phyloP scores from a whole-genome alignment of 2,329 filamentous ascomycete genomes.

The Thyridium curvatum region DNA sequence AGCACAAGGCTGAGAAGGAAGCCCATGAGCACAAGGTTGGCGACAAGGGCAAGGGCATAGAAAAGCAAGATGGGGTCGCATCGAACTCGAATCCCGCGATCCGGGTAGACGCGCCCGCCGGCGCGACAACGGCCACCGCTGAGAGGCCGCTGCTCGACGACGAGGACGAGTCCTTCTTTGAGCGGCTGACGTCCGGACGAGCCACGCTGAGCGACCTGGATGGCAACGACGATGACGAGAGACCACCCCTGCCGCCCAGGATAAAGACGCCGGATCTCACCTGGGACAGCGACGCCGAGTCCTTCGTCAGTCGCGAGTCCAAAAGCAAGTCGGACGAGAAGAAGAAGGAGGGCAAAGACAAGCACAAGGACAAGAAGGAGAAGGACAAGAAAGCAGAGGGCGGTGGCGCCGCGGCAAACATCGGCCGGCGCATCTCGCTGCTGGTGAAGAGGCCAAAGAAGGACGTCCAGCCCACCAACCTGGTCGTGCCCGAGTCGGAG shows the following conservation, averaged over 20 bases:
- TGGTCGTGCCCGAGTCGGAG: slow-evolving; percentile 29
- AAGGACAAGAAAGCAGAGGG: slow-evolving; percentile 9
- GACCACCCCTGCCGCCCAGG: slow-evolving; percentile 50
- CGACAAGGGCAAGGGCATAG: slow-evolving; percentile 15
- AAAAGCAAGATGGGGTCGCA: slow-evolving; percentile 12
- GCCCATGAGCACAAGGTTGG: slow-evolving; percentile 16
- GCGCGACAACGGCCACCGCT: slow-evolving; percentile 6
- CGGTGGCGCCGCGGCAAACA: slow-evolving; percentile 16
- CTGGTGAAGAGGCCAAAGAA: slow-evolving; percentile 32
- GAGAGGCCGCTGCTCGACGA: slow-evolving; percentile 42
- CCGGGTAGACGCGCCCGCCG: background rate
- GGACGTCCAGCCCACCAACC: slow-evolving; percentile 29
- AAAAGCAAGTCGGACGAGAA: slow-evolving; percentile 11
- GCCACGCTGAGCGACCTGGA: slow-evolving; percentile 15
- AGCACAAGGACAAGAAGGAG: slow-evolving; percentile 18
- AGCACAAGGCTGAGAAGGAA: slow-evolving; percentile 45
- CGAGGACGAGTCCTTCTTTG: slow-evolving; percentile 54
- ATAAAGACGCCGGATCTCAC: slow-evolving; percentile 43
- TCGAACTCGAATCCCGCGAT: background rate
- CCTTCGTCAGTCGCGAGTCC: slow-evolving; percentile 12
- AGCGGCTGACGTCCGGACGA: slow-evolving; percentile 38
- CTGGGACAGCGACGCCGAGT: slow-evolving; percentile 37
- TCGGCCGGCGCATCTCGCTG: slow-evolving; percentile 25
- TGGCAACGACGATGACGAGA: slow-evolving; percentile 33
- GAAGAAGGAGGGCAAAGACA: slow-evolving; percentile 18